phyloP scores from a whole-genome alignment of 78 protist genomes.

The Polysphondylium violaceum region DNA sequence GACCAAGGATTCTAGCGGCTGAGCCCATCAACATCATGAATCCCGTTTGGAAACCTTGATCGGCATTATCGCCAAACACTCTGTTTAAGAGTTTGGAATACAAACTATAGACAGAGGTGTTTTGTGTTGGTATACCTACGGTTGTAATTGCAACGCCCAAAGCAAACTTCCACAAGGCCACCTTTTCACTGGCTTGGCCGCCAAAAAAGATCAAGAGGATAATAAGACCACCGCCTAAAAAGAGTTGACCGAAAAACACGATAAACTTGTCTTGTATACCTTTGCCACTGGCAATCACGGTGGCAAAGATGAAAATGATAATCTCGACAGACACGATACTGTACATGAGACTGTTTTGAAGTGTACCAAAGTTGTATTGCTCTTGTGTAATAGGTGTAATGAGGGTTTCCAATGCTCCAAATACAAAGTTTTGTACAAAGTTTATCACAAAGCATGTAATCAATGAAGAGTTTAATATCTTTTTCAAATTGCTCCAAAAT shows the following conservation, averaged over 20 bases:
- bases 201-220: slow-evolving; percentile 55
- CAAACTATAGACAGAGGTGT: slow-evolving; percentile 46
- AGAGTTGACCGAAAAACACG: slow-evolving; percentile 32
- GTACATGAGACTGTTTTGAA: slow-evolving; percentile 40
- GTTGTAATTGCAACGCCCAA: slow-evolving; percentile 58
- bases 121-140: slow-evolving; percentile 73
- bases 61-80: slow-evolving; percentile 54
- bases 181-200: slow-evolving; percentile 18
- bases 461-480: slow-evolving; percentile 26
- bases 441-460: slow-evolving; percentile 66
- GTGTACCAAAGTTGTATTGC: slow-evolving; percentile 35
- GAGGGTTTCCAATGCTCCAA: slow-evolving; percentile 55
- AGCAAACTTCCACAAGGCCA: slow-evolving; percentile 47
- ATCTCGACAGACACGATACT: slow-evolving; percentile 28
- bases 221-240: slow-evolving; percentile 47
- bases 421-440: slow-evolving; percentile 73
- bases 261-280: slow-evolving; percentile 64
- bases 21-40: slow-evolving; percentile 66
- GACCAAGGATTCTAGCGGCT: slow-evolving; percentile 56
- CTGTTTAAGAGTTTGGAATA: slow-evolving; percentile 61
- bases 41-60: slow-evolving; percentile 67
- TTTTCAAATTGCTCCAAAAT: slow-evolving; percentile 12
- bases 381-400: slow-evolving; percentile 54
- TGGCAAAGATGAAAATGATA: slow-evolving; percentile 56
- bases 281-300: slow-evolving; percentile 21